phyloP scores from a whole-genome alignment of 768 basidiomycete species.

The Vararia minispora region DNA sequence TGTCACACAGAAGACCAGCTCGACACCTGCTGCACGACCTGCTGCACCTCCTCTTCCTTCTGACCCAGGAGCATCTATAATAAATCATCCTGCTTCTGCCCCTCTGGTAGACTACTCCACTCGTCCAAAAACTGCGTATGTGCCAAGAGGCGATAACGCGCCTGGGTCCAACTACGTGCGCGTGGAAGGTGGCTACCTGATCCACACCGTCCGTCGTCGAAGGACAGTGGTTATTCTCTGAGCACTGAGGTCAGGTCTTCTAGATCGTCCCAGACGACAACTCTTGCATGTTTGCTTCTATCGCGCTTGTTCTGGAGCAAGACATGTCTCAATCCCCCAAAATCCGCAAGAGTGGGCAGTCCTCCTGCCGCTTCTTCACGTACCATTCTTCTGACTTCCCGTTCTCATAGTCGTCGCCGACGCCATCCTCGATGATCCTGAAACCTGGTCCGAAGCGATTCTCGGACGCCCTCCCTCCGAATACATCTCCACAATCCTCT shows the following conservation, averaged over 20 bases:
- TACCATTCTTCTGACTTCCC: neutral
- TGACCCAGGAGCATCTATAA: conserved; percentile 13
- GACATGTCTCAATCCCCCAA: conserved; percentile 56
- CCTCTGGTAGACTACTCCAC: conserved; percentile 15
- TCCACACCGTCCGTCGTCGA: conserved; percentile 51
- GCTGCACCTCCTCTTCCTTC: conserved; percentile 13
- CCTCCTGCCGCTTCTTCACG: neutral
- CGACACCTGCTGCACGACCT: conserved; percentile 10
- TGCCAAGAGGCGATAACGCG: conserved; percentile 16
- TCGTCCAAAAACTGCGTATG: conserved; percentile 12
- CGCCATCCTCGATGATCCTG: conserved; percentile 60
- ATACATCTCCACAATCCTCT: conserved; percentile 76
- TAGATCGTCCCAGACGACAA: conserved; percentile 96
- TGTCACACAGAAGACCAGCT: conserved; percentile 37
- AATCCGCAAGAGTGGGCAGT: conserved; percentile 59
- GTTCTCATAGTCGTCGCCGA: conserved; percentile 64
- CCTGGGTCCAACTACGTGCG: conserved; percentile 52
- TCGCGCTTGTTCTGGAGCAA: conserved; percentile 80
- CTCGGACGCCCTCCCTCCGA: conserved; percentile 65
- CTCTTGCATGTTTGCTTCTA: conserved; percentile 84
- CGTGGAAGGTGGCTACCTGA: conserved; percentile 50
- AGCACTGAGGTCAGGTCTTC: conserved; percentile 3
- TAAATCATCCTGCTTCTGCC: conserved; percentile 15
- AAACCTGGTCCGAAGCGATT: conserved; percentile 74
- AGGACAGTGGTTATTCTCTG: neutral